Evolutionary conservation across 805 yeast species (phyloP).

Genomic region (Suhomyces faveliae): DNA sequence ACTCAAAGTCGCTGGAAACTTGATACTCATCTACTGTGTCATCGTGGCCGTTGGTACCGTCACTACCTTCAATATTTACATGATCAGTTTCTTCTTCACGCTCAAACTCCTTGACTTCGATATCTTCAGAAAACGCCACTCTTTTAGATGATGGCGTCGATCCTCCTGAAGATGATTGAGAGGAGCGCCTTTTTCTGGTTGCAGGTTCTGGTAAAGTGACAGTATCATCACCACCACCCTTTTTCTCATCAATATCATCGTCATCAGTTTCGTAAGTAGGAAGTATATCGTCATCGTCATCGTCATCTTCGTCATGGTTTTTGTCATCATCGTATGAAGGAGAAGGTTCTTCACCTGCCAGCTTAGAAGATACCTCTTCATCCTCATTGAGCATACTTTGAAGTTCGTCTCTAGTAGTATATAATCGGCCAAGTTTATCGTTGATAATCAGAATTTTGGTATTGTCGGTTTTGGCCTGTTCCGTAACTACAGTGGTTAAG

Average conservation of each 20-base stretch:
- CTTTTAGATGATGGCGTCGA: slow-evolving; percentile 30
- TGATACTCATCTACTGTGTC: slow-evolving; percentile 11
- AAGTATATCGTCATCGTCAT: slow-evolving; percentile 15
- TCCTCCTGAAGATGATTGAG: slow-evolving; percentile 22
- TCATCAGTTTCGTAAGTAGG: slow-evolving; percentile 17
- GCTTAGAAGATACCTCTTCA: not conserved
- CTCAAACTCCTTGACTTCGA: slow-evolving; percentile 42
- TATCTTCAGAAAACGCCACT: slow-evolving; percentile 43
- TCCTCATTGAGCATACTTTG: slow-evolving; percentile 25
- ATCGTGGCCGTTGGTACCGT: slow-evolving; percentile 12
- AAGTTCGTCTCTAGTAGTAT: slow-evolving; percentile 31
- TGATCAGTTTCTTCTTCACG: slow-evolving; percentile 33
- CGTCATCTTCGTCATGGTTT: slow-evolving; percentile 13
- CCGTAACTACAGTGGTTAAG: slow-evolving; percentile 22
- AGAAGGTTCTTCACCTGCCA: slow-evolving; percentile 26
- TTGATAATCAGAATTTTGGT: slow-evolving; percentile 30
- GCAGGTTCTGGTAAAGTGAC: slow-evolving; percentile 4
- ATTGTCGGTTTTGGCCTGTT: slow-evolving; percentile 33
- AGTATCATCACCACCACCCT: not conserved
- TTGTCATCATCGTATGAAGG: slow-evolving; percentile 23
- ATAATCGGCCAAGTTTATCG: slow-evolving; percentile 25
- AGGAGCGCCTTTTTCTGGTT: slow-evolving; percentile 17
- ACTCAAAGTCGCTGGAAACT: slow-evolving; percentile 16
- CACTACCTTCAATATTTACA: slow-evolving; percentile 21
- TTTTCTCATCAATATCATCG: slow-evolving; percentile 14